Percentiles rank a stretch among this genome's conserved stretches.
Conservation (phyloP, 2,329 filamentous ascomycete species). For the Fusarium circinatum region DNA sequence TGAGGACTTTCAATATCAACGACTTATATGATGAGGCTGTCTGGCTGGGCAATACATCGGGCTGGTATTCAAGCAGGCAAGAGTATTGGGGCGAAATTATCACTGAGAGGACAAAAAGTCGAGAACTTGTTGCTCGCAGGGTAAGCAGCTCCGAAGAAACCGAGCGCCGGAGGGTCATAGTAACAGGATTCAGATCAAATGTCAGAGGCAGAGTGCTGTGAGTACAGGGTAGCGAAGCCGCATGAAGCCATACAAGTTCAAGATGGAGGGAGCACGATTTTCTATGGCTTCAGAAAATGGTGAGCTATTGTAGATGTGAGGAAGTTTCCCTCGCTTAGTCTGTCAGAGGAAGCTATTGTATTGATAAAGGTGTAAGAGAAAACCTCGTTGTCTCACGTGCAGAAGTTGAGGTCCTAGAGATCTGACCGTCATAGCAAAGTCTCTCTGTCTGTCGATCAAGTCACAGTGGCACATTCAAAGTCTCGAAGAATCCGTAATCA, state of each 20-base stretch:
- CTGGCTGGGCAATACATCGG: background rate
- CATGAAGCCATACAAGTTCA: background rate
- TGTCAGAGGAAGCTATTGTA: background rate
- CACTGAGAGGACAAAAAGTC: no score
- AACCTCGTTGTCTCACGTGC: constrained; percentile 51
- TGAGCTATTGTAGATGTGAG: constrained; percentile 55
- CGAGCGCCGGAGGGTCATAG: no score
- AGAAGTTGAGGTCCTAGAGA: constrained; percentile 75
- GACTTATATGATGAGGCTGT: background rate
- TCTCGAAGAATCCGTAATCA: constrained; percentile 70
- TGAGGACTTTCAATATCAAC: background rate
- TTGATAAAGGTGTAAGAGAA: background rate
- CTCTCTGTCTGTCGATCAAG: constrained; percentile 69
- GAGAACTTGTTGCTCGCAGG: background rate
- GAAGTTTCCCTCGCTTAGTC: constrained; percentile 69
- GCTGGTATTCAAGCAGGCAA: background rate
- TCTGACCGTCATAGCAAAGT: constrained; percentile 72
- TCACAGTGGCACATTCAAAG: constrained; percentile 69
- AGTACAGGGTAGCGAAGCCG: background rate
- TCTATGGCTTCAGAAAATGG: constrained; percentile 43
- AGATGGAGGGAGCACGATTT: constrained; percentile 18
- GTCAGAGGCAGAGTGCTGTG: background rate
- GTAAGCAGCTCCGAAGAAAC: background rate
- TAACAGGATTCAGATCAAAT: background rate
- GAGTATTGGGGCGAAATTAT: background rate